A percentile compares a stretch with the other conserved stretches of the same genome.
These are phyloP conservation scores for Ogataea ganodermae DNA, from an alignment of 805 yeast genomes.

Conservation along the genomic window DNA sequence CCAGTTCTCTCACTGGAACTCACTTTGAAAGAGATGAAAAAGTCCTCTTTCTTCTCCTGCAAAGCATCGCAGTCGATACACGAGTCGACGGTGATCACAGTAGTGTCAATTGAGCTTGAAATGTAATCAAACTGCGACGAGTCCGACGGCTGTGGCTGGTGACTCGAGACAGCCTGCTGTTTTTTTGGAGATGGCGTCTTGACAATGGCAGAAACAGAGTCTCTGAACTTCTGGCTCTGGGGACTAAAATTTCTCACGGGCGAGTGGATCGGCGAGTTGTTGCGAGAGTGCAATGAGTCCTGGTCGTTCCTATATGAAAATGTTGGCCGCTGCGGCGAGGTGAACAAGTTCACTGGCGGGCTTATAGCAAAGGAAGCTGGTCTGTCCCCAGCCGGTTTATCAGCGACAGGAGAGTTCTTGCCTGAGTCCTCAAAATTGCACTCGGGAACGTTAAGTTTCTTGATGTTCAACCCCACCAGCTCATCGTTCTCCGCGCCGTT, in stretches of 20 bases:
- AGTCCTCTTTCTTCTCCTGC: constrained; percentile 52
- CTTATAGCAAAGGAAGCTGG: background rate
- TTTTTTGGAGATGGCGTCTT: constrained; percentile 20
- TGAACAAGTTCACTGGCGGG: background rate
- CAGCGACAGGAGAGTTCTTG: constrained; percentile 1
- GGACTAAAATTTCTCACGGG: constrained; percentile 12
- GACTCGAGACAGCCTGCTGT: constrained; percentile 4
- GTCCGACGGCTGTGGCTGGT: constrained; percentile 23
- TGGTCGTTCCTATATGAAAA: constrained; percentile 1
- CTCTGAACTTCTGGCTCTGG: constrained; percentile 8
- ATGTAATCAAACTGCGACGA: constrained; percentile 31
- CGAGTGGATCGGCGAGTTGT: constrained; percentile 8
- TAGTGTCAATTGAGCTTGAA: constrained; percentile 31
- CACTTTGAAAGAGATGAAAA: constrained; percentile 61
- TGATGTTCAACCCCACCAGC: constrained; percentile 14
- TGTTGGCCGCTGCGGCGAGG: constrained; percentile 6
- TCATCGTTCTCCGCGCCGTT: constrained; percentile 1
- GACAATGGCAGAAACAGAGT: constrained; percentile 8
- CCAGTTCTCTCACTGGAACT: constrained; percentile 57
- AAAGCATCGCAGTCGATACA: constrained; percentile 34
- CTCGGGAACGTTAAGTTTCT: constrained; percentile 4
- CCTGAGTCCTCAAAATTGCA: constrained; percentile 1
- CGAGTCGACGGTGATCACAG: constrained; percentile 33
- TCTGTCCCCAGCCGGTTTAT: too few relatives aligned
- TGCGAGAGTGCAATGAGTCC: constrained; percentile 5